Evolutionary conservation across 495 filamentous ascomycete species (phyloP).

Genomic region (Xylaria intraflava): DNA sequence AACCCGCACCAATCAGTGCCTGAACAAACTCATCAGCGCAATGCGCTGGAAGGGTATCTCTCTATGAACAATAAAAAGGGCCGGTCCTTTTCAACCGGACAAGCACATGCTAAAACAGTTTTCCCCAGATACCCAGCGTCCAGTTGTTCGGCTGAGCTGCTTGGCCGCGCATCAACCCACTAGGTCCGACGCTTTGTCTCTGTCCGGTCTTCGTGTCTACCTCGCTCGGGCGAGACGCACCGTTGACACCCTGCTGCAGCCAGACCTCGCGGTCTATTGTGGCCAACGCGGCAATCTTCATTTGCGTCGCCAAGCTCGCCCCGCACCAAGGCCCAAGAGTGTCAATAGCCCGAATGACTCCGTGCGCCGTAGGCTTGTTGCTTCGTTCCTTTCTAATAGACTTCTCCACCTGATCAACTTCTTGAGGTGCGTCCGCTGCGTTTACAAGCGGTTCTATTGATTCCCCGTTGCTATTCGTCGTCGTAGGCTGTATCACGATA

Average conservation of each 20-base stretch:
- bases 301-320: constrained; percentile 68
- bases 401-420: constrained; percentile 59
- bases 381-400: constrained; percentile 48
- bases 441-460: constrained; percentile 17
- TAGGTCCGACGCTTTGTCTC: constrained; percentile 55
- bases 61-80: constrained; percentile 13
- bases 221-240: constrained; percentile 60
- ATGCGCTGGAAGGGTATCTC: constrained; percentile 15
- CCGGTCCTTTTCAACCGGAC: not conserved
- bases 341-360: constrained; percentile 66
- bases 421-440: constrained; percentile 41
- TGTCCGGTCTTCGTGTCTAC: constrained; percentile 47
- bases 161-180: constrained; percentile 42
- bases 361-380: constrained; percentile 43
- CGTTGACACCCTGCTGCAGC: constrained; percentile 66
- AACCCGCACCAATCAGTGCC: not conserved
- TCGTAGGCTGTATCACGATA: constrained; percentile 5
- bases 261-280: constrained; percentile 84
- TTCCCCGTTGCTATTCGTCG: constrained; percentile 14
- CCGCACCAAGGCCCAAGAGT: constrained; percentile 86
- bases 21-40: constrained; percentile 3
- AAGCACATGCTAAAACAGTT: constrained; percentile 13
- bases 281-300: constrained; percentile 72
- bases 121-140: constrained; percentile 74
- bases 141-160: constrained; percentile 59